Percentiles rank a stretch among this genome's conserved stretches.
Evolutionary conservation across 192 early-diverging fungal species (phyloP).

Genomic region (Powellomyces hirtus): DNA sequence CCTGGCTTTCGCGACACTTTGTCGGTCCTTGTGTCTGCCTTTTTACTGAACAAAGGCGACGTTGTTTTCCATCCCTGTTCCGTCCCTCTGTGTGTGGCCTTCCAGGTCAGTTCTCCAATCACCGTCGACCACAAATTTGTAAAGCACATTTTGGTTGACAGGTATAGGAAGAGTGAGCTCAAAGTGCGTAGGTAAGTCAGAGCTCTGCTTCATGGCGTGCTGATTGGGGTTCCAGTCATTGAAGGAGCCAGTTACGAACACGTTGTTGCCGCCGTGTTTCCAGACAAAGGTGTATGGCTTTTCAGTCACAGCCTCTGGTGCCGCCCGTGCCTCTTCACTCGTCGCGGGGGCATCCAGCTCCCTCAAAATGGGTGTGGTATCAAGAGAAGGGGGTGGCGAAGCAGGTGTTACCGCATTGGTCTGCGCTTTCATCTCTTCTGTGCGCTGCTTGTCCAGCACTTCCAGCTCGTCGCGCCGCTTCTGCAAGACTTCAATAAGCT

Average conservation of each 20-base stretch:
- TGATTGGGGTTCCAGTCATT: neutral
- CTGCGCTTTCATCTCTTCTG: no score
- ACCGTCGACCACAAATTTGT: slow-evolving; percentile 37
- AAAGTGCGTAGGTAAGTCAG: neutral
- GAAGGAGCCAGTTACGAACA: neutral
- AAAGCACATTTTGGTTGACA: neutral
- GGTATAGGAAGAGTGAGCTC: neutral
- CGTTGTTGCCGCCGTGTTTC: slow-evolving; percentile 4
- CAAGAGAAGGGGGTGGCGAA: no score
- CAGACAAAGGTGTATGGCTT: slow-evolving; percentile 6
- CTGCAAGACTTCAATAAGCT: no score
- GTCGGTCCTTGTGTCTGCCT: no score
- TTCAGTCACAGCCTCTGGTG: neutral
- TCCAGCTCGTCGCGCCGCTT: no score
- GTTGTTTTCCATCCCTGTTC: slow-evolving; percentile 17
- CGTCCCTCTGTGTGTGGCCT: neutral
- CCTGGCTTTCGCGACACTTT: no score
- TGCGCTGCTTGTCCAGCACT: no score
- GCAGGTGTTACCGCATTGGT: no score
- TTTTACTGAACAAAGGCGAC: neutral
- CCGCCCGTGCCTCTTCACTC: neutral
- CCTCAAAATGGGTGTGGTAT: no score
- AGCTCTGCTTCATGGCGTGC: neutral
- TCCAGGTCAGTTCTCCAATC: slow-evolving; percentile 19
- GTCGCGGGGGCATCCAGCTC: no score